phyloP scores from a whole-genome alignment of 805 yeast species.

The Candida pseudoglaebosa region DNA sequence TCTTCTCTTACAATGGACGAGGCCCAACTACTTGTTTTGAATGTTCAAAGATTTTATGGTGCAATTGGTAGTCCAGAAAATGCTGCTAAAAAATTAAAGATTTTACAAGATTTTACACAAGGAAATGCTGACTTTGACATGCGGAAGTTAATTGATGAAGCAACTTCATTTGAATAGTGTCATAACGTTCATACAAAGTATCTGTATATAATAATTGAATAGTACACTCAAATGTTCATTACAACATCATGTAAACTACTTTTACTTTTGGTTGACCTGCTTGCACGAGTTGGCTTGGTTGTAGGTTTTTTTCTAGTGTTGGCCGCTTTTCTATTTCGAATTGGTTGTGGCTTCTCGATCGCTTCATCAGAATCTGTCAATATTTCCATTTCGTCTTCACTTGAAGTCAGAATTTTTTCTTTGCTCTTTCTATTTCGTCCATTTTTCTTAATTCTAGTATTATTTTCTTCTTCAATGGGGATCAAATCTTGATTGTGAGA shows the following conservation, averaged over 20 bases:
- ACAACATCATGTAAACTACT: slow-evolving; percentile 12
- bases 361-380: slow-evolving; percentile 5
- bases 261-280: slow-evolving; percentile 4
- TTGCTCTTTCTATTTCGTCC: slow-evolving; percentile 3
- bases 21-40: slow-evolving; percentile 71
- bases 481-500: no score
- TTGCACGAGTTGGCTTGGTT: not conserved
- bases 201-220: slow-evolving; percentile 4
- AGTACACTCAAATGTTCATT: slow-evolving; percentile 10
- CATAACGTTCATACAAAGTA: not conserved
- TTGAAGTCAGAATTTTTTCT: slow-evolving; percentile 5
- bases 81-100: slow-evolving; percentile 45
- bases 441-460: slow-evolving; percentile 2
- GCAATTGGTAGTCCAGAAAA: slow-evolving; percentile 45
- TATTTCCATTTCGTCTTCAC: slow-evolving; percentile 6
- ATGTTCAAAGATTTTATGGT: slow-evolving; percentile 81
- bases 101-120: slow-evolving; percentile 63
- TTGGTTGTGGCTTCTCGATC: slow-evolving; percentile 1
- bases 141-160: slow-evolving; percentile 64
- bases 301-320: slow-evolving; percentile 4
- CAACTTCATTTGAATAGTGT: slow-evolving; percentile 61
- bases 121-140: slow-evolving; percentile 67
- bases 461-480: not conserved
- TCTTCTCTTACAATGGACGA: slow-evolving; percentile 65
- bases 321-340: slow-evolving; percentile 5